Evolutionary conservation across 495 filamentous ascomycete species (phyloP).

Genomic region (Tetracladium marchalianum): DNA sequence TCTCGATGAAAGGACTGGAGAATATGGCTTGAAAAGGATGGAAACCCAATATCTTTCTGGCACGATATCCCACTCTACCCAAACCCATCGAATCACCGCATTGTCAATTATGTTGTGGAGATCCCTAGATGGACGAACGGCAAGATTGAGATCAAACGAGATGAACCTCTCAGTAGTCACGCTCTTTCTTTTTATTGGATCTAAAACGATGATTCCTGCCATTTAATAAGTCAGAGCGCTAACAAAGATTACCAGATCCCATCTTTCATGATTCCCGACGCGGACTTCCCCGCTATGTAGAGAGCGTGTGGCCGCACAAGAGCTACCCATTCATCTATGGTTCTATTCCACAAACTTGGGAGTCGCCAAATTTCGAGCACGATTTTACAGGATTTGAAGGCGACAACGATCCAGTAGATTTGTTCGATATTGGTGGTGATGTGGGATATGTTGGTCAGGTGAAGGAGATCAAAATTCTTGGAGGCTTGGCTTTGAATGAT

Average conservation of each 20-base stretch:
- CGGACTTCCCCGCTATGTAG: conserved; percentile 3
- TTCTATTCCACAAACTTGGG: conserved; percentile 6
- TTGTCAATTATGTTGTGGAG: conserved; percentile 24
- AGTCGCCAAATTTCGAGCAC: conserved; percentile 2
- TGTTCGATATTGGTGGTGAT: conserved; percentile 5
- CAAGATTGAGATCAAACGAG: conserved; percentile 22
- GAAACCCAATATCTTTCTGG: conserved; percentile 19
- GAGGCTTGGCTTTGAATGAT: conserved; percentile 24
- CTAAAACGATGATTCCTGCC: too few species aligned
- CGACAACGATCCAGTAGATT: conserved; percentile 8
- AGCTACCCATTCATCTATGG: conserved; percentile 6
- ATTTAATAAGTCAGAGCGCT: background rate
- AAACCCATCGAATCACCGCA: conserved; percentile 2
- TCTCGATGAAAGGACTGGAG: conserved; percentile 18
- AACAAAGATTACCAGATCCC: background rate
- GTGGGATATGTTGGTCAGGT: background rate
- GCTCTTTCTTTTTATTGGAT: background rate
- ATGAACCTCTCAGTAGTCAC: conserved; percentile 20
- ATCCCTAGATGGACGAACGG: conserved; percentile 22
- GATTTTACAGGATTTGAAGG: conserved; percentile 5
- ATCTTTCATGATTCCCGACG: conserved; percentile 6
- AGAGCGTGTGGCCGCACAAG: conserved; percentile 6
- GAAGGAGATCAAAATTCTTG: conserved; percentile 20
- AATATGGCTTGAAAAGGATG: conserved; percentile 19
- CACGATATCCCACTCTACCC: conserved; percentile 23